Percentiles rank a stretch among this genome's conserved stretches.
Conservation (phyloP, 2,329 filamentous ascomycete species). For the Knufia petricola region DNA sequence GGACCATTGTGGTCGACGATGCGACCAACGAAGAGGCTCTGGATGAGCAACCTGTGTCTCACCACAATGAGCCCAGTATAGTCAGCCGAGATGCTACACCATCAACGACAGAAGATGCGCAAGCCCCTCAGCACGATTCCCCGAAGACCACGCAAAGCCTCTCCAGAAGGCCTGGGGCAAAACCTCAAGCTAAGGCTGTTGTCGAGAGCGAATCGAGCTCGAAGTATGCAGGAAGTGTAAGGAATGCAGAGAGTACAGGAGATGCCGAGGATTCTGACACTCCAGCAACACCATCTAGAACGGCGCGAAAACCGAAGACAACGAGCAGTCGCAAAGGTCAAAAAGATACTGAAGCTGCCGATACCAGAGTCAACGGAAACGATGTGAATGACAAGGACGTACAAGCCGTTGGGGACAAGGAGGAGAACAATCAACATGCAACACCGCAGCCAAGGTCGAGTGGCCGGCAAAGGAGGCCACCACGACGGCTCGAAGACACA, state of each 20-base stretch:
- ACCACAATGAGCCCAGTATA: too few relatives aligned
- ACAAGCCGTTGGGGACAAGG: background rate
- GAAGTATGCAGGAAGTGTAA: too few relatives aligned
- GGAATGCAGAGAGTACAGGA: background rate
- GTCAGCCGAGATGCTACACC: too few relatives aligned
- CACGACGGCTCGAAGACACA: constrained; percentile 6
- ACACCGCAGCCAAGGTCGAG: constrained; percentile 7
- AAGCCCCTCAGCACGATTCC: background rate
- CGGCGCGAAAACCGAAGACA: background rate
- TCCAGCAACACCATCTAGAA: background rate
- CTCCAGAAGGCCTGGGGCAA: background rate
- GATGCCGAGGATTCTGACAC: background rate
- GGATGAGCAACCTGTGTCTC: background rate
- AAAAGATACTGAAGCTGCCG: background rate
- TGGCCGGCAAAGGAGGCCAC: constrained; percentile 7
- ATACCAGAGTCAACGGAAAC: background rate
- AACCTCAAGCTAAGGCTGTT: background rate
- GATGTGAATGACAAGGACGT: background rate
- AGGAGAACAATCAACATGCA: background rate
- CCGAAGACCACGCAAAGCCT: background rate
- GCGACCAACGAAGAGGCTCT: background rate
- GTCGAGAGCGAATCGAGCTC: background rate
- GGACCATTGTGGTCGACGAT: constrained; percentile 11
- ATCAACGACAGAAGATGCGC: too few relatives aligned
- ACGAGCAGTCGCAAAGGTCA: background rate